Conservation (phyloP, 805 yeast genomes). For the Spathaspora arborariae region DNA sequence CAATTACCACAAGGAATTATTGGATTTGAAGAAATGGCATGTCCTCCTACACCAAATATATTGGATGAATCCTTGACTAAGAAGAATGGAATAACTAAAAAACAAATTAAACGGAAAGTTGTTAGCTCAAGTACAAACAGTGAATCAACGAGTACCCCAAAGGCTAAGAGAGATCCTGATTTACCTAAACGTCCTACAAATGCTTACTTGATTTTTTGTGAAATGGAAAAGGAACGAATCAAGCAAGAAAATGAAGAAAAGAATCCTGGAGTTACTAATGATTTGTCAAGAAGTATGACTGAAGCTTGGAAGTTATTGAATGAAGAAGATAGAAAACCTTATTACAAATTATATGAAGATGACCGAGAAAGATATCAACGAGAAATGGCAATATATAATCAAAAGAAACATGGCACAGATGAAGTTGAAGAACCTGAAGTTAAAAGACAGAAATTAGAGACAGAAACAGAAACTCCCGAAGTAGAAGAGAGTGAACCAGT, state of each 20-base stretch:
- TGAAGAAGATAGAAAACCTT: slow-evolving; percentile 69
- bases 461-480: slow-evolving; percentile 1
- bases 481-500: not conserved
- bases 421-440: slow-evolving; percentile 8
- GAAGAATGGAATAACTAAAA: slow-evolving; percentile 16
- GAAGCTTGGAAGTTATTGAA: slow-evolving; percentile 81
- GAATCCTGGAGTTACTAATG: slow-evolving; percentile 45
- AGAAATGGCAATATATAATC: slow-evolving; percentile 60
- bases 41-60: slow-evolving; percentile 37
- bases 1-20: slow-evolving; percentile 22
- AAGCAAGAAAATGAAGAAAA: slow-evolving; percentile 52
- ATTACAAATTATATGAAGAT: slow-evolving; percentile 68
- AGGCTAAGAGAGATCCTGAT: slow-evolving; percentile 63
- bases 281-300: slow-evolving; percentile 73
- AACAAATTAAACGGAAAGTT: not conserved
- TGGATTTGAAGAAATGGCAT: slow-evolving; percentile 32
- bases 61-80: slow-evolving; percentile 29
- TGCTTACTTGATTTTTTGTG: slow-evolving; percentile 86
- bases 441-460: slow-evolving; percentile 5
- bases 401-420: slow-evolving; percentile 17
- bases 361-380: slow-evolving; percentile 71
- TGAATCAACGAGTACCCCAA: slow-evolving; percentile 13
- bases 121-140: not conserved
- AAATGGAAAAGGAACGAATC: slow-evolving; percentile 72
- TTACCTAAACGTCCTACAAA: slow-evolving; percentile 88